Evolutionary conservation across 805 yeast species (phyloP).

Genomic region (Ogataea parapolymorpha): DNA sequence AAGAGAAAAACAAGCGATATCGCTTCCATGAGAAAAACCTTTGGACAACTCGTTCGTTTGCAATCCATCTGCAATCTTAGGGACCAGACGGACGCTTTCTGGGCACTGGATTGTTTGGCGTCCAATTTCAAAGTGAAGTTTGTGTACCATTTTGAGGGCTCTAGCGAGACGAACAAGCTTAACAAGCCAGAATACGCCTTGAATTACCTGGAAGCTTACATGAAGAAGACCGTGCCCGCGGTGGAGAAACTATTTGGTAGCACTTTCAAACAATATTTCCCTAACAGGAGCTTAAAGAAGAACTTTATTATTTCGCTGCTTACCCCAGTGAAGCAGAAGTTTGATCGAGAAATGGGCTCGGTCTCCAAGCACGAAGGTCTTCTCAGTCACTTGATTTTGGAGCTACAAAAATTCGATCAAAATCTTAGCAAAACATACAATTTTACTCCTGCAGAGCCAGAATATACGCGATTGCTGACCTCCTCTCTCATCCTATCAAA

Average conservation of each 20-base stretch:
- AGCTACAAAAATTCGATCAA: slow-evolving; percentile 57
- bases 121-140: slow-evolving; percentile 48
- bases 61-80: slow-evolving; percentile 2
- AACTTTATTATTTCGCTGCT: slow-evolving; percentile 47
- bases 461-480: slow-evolving; percentile 27
- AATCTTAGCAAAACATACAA: slow-evolving; percentile 40
- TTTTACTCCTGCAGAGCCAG: slow-evolving; percentile 33
- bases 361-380: slow-evolving; percentile 39
- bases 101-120: slow-evolving; percentile 49
- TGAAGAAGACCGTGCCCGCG: slow-evolving; percentile 29
- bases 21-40: neutral
- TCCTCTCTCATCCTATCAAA: slow-evolving; percentile 28
- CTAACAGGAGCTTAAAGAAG: slow-evolving; percentile 22
- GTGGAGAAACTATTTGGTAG: slow-evolving; percentile 32
- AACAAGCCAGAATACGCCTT: slow-evolving; percentile 75
- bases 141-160: slow-evolving; percentile 56
- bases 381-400: slow-evolving; percentile 56
- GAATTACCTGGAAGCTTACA: slow-evolving; percentile 43
- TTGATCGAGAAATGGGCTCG: slow-evolving; percentile 29
- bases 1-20: neutral
- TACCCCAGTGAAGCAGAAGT: slow-evolving; percentile 44
- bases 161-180: slow-evolving; percentile 56
- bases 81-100: slow-evolving; percentile 29
- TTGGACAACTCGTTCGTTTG: slow-evolving; percentile 7
- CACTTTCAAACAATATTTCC: slow-evolving; percentile 24